Base-by-base conservation (phyloP, 2,329 filamentous ascomycete species). In the Huntiella moniliformis region DNA sequence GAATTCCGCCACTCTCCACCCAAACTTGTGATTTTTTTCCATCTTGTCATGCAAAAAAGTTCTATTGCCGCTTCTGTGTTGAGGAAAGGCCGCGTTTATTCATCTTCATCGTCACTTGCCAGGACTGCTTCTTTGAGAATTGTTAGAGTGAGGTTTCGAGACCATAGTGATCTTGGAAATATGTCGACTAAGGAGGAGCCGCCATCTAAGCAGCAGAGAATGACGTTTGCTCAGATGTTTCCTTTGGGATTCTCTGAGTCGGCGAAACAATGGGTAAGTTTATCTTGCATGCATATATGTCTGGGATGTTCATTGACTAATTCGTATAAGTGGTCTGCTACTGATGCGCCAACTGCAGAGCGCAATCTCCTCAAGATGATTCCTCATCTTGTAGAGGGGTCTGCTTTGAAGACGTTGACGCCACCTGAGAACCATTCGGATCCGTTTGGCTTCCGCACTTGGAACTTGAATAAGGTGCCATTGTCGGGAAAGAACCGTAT, bases 201-300 rank as follows among this genome's bases (percentile, higher is more conserved):
- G 39, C 53, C 55, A 45, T 12, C 52, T 28, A 52, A 54, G 17
- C 56, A 55, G 33, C 56, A 55, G 33, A 54, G 56, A 10, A 56
- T 56, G 45, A 53, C 56, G 36, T 51, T 56, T 38, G 51, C 53
- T 16, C 57, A 55, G 22, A 78, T 73, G 60, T 96, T 98, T 53
- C 87, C 91, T 2, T 64, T 96, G 16, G 79, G 86, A 42, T 94
- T 94, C 64, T 91, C 87, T 56, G 86, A 94, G 49, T 88, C 84
- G 12, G 84, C 85, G 52, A 79, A 73, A 54, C 88, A 96, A 70
- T 96, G 91, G 85, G 82, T 84, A 63, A 52, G 77, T 68, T 44
- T 44, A 1, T 32, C 8, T 28, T 28, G 22, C 7, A 28, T 28
- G 22, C 38, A 8, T 16, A 39, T 16, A 39, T 38, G 22, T 17